Evolutionary conservation across 31 red algal species (phyloP), one percentile per base, ranked within the genome.

Genomic region (Endocladia muricata): DNA sequence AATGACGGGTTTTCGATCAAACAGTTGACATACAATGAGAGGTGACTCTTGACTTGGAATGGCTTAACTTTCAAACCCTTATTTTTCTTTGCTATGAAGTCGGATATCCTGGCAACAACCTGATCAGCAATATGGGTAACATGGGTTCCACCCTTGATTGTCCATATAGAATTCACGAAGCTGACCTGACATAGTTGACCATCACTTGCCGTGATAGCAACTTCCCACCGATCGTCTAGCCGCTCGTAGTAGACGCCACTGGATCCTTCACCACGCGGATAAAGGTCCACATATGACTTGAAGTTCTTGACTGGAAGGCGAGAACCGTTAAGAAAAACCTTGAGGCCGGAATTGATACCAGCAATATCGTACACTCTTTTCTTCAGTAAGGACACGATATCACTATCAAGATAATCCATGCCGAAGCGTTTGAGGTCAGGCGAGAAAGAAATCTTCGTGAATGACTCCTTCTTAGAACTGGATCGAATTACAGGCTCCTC

Each of bases 141-240:
- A 74, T 99, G 97, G 9, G 81, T 96, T 39, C 97, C 97, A 28
- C 97, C 97, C 57, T 99, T 96, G 70, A 94, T 93, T 41, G 97
- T 99, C 74, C 93, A 96, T 7, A 99, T 99, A 1, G 89, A 93
- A 73, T 99, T 99, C 40, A 99, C 97, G 62, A 99, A 99, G 55
- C 89, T 94, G 26, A 96, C 81, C 43, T 99, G 93, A 38, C 37
- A 71, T 21, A 96, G 79, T 56, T 93, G 85, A 1, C 93, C 97
- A 41, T 96, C 97, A 77, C 85, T 91, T 26, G 76, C 78, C 2
- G 89, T 68, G 13, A 96, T 86, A 2, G 88, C 90, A 30, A 99
- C 84, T 57, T 99, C 97, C 97, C 97, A 99, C 11, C 97, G 86
- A n/a, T 91, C 88, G 39, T 59, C 68, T 25, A 63, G 36, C 23